Base-by-base conservation (phyloP, 768 basidiomycete genomes). In the Clavulina sp. region DNA sequence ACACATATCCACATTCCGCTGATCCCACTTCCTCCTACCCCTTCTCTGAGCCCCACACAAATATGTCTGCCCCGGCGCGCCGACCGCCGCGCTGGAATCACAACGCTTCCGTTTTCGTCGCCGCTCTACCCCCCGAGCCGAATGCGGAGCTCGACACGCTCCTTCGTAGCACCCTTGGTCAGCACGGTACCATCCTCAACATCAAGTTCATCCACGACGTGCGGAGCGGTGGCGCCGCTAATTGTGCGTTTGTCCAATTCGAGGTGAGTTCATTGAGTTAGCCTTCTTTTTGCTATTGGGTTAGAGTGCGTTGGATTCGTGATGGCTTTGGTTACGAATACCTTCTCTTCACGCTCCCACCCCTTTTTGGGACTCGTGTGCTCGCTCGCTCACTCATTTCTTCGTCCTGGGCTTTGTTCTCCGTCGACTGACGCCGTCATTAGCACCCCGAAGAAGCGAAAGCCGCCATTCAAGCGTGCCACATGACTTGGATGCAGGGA, bases 161-260 rank as follows among this genome's bases (percentile, higher is more conserved):
- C 60, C 71, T 88, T 48, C 68, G 71, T 41, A 72, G 77, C 32
- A 82, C 84, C 62, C 70, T 87, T 50, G 77, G 78, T 4, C 72
- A 73, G 50, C 73, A 81, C 60, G 68, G 74, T 0, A 74, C 78
- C 54, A 68, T 84, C 57, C 79, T 76, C 62, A 73, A 73, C 47
- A 72, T 86, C 62, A 75, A 75, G 53, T 77, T 85, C 49, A 74
- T 85, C 38, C 78, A 78, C 52, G 54, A 54, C 30, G 21, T 26
- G 7, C 81, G 85, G 63, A 74, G 73, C 52, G 81, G 78, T 62
- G 81, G 81, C 34, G 80, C 82, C 13, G 75, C 36, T 33, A 52
- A 81, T 41, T 87, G 84, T 60, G 85, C 84, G 52, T 88, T 88
- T 62, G 78, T 85, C 23, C 85, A 87, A 65, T 86, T 84, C 70